Conservation (phyloP, 2,329 filamentous ascomycete genomes). For the Pseudogymnoascus sp. region DNA sequence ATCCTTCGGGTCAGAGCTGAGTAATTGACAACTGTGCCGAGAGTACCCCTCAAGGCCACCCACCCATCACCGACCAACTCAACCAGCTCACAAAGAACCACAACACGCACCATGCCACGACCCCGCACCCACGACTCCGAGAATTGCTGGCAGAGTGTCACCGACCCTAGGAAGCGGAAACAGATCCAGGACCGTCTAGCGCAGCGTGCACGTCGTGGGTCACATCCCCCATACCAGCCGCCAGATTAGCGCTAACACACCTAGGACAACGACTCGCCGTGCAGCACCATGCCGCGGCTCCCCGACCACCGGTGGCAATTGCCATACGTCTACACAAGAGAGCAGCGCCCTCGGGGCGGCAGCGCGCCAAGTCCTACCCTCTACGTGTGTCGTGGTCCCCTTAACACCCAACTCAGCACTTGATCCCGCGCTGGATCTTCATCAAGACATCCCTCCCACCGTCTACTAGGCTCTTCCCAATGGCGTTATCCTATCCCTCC, state of each 20-base stretch:
- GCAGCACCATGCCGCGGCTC: background rate
- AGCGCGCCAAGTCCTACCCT: background rate
- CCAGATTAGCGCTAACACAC: background rate
- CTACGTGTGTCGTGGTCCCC: background rate
- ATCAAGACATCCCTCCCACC: background rate
- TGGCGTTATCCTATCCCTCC: slow-evolving; percentile 15
- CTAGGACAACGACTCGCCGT: background rate
- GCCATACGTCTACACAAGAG: background rate
- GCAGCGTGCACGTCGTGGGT: slow-evolving; percentile 20
- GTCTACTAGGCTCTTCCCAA: slow-evolving; percentile 18
- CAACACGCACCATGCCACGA: background rate
- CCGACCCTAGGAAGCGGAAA: slow-evolving; percentile 18
- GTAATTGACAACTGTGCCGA: background rate
- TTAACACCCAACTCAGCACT: background rate
- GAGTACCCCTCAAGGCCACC: background rate
- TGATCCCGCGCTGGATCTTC: background rate
- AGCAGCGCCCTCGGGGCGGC: background rate
- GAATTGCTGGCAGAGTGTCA: slow-evolving; percentile 17
- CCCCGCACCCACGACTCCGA: background rate
- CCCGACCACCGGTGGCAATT: background rate
- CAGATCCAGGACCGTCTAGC: slow-evolving; percentile 21
- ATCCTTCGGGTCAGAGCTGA: background rate
- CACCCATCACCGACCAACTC: background rate
- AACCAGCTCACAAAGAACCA: background rate
- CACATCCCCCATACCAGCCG: background rate